These are phyloP conservation scores for Pilaira anomala DNA, from an alignment of 192 early-diverging fungal genomes.

Conservation along the genomic window DNA sequence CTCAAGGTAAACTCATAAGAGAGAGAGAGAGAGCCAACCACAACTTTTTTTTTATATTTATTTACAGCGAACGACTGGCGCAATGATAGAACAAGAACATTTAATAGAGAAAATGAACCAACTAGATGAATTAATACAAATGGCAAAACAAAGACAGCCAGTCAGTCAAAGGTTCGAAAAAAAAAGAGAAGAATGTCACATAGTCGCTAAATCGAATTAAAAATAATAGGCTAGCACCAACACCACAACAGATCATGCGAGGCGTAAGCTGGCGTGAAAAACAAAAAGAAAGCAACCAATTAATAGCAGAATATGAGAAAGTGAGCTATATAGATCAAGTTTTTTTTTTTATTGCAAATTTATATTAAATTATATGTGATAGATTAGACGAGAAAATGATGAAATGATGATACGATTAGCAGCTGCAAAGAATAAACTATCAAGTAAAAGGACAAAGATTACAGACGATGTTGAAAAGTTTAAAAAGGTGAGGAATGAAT, in stretches of 20 bases:
- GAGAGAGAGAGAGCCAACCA: background rate
- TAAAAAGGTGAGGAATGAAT: no score
- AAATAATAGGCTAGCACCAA: background rate
- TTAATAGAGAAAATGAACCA: constrained; percentile 2
- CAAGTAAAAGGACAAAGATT: no score
- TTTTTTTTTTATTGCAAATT: background rate
- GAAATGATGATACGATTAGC: no score
- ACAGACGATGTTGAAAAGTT: no score
- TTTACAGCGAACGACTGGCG: background rate
- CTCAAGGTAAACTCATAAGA: background rate
- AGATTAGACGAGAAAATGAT: no score
- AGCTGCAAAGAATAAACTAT: no score
- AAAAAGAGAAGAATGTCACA: no score
- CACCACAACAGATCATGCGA: background rate
- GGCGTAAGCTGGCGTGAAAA: background rate
- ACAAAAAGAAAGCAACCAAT: background rate
- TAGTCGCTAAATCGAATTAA: no score
- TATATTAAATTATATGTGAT: no score
- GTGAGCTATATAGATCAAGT: background rate
- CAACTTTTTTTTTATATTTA: background rate
- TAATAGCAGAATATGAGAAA: background rate
- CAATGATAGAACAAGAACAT: background rate
- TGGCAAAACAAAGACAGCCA: background rate
- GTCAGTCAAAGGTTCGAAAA: background rate
- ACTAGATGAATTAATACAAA: constrained; percentile 7